Conservation (phyloP, 306 rosid genomes). For the Vachellia pachyceras region DNA sequence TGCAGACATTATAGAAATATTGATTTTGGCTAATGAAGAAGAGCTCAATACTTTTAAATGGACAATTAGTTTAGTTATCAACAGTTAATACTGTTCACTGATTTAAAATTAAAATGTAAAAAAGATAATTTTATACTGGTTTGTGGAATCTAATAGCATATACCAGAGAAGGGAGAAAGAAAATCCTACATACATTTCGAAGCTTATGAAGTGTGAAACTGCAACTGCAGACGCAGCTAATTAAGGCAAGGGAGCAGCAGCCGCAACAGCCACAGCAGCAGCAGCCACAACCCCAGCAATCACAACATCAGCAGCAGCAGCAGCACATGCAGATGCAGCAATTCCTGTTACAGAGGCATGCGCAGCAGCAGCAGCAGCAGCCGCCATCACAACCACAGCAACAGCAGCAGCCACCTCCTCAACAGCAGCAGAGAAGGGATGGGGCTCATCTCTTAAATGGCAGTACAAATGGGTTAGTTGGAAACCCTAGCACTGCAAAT, state of each 20-base stretch:
- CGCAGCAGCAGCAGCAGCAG: conserved; percentile 78
- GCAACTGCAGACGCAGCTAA: conserved; percentile 74
- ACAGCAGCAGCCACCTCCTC: conserved; percentile 55
- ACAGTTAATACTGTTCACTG: not conserved
- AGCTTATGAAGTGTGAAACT: conserved; percentile 44
- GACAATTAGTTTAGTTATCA: conserved; percentile 6
- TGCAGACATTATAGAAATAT: not conserved
- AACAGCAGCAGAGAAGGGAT: conserved; percentile 86
- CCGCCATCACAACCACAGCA: conserved; percentile 43
- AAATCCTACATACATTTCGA: conserved; percentile 27
- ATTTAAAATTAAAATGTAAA: not conserved
- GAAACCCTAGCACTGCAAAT: conserved; percentile 88
- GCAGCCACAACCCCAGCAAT: conserved; percentile 49
- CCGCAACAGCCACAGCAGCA: conserved; percentile 55
- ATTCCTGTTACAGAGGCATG: conserved; percentile 68
- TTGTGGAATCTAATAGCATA: conserved; percentile 12
- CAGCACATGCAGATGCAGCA: conserved; percentile 86
- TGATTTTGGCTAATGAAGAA: not conserved
- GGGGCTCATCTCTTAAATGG: conserved; percentile 91
- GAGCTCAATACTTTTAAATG: not conserved
- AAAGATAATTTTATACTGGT: not conserved
- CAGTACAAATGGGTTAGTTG: conserved; percentile 81
- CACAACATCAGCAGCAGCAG: conserved; percentile 59
- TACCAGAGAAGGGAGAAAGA: not conserved
- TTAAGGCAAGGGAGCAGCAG: conserved; percentile 90